Base-by-base conservation (phyloP, 148 eudicot genomes). In the Dianthus caryophyllus region DNA sequence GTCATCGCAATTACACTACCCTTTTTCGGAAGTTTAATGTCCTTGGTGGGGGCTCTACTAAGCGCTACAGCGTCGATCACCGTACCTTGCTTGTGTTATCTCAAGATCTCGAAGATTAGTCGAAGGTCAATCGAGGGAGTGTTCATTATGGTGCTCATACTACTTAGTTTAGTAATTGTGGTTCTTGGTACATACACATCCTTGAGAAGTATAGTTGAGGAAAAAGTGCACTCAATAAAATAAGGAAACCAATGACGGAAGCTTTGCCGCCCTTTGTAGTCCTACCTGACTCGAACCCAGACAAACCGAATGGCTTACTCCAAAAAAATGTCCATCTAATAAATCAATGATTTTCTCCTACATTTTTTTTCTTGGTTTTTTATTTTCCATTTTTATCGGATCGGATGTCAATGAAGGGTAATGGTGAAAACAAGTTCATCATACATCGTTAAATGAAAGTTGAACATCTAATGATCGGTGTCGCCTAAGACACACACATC, bases 21-120 rank as follows among this genome's bases (percentile, higher is more conserved):
- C 5, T 88, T 86, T 58, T 88, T 91, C 14, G 97, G 88, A 14
- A 73, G 83, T 20, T 80, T 91, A 0, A 83, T 88, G 96, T 82
- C 86, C 0, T 81, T 88, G 17, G 84, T 73, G 0, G 92, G 92
- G 4, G 83, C 92, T 9, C 79, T 85, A 21, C 25, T 88, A 11
- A 64, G 90, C 13, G 73, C 88, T 0, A 69, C 76, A 0, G 84
- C 75, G 21, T 83, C 92, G 0, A 80, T 86, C 4, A 68, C 88
- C 47, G 60, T 91, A 39, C 96, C 96, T 0, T 91, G 92, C 61
- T 27, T 88, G 0, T 84, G 85, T 39, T 88, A 88, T 72, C 46
- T 88, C 18, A 91, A 86, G 71, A 75, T 88, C 53, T 79, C 59
- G 27, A 75, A 73, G 50, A 55, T 39, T 14, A 75, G 47, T 16